These are phyloP conservation scores for Datisca glomerata DNA, from an alignment of 306 rosid species.

Conservation along the genomic window DNA sequence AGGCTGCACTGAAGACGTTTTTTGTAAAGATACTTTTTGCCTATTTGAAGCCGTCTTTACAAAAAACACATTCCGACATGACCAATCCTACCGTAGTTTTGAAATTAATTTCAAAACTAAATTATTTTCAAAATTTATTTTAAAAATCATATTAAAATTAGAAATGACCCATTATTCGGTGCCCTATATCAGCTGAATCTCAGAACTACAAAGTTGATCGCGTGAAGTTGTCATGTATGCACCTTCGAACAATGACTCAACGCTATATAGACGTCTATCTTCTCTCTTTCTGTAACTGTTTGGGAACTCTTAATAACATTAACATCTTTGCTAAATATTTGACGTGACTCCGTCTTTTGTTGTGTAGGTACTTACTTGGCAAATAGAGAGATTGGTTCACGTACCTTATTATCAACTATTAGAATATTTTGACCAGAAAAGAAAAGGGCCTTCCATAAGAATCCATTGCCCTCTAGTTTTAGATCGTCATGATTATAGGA, in stretches of 20 bases:
- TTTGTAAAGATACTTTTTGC: no score
- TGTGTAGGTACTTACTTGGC: slow-evolving; percentile 7
- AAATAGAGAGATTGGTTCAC: slow-evolving; percentile 1
- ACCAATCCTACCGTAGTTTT: no score
- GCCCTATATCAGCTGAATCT: not conserved
- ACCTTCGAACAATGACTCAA: not conserved
- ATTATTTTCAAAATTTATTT: no score
- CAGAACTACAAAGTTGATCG: not conserved
- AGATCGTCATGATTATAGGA: slow-evolving; percentile 3
- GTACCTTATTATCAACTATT: not conserved
- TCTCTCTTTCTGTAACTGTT: not conserved
- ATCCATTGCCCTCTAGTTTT: not conserved
- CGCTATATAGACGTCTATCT: slow-evolving; percentile 8
- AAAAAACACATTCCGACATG: no score
- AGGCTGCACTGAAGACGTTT: no score
- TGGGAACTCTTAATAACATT: not conserved
- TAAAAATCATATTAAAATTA: no score
- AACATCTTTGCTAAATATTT: not conserved
- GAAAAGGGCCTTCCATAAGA: slow-evolving; percentile 1
- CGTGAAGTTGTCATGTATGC: not conserved
- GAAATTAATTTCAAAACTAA: no score
- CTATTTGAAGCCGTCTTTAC: no score
- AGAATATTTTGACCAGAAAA: slow-evolving; percentile 2
- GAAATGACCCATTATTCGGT: slow-evolving; percentile 4
- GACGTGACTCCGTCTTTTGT: not conserved